Evolutionary conservation across 169 alveolate genomes (phyloP).

Genomic region (Cyclospora cayetanensis): DNA sequence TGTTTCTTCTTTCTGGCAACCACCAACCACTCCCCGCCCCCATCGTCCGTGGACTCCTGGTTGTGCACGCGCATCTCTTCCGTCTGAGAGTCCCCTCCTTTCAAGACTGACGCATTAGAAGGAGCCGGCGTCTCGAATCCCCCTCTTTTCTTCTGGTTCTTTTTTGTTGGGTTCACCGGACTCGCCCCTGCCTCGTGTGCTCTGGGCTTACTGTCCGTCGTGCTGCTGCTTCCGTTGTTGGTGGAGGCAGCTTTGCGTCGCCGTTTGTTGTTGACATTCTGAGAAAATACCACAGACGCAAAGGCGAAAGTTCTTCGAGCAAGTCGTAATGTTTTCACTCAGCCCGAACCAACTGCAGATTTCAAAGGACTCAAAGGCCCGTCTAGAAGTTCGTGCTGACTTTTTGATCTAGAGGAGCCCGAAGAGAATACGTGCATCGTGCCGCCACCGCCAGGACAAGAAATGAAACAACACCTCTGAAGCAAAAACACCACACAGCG

Average conservation of each 20-base stretch:
- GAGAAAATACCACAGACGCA: no score
- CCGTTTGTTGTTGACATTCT: constrained; percentile 29
- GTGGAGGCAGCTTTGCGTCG: constrained; percentile 27
- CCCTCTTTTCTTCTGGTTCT: background rate
- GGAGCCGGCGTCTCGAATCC: constrained; percentile 42
- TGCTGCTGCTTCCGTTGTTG: constrained; percentile 17
- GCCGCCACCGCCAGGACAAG: constrained; percentile 43
- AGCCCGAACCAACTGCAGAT: background rate
- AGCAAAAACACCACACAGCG: no score
- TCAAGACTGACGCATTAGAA: constrained; percentile 9
- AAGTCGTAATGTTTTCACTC: background rate
- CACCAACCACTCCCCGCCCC: constrained; percentile 58
- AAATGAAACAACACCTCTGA: constrained; percentile 41
- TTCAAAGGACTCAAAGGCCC: background rate
- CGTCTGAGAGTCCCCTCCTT: background rate
- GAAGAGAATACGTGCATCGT: constrained; percentile 42
- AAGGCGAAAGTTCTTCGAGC: no score
- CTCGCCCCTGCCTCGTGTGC: no score
- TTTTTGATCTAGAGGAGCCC: constrained; percentile 27
- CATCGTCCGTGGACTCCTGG: background rate
- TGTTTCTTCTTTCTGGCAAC: constrained; percentile 56
- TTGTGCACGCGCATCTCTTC: background rate
- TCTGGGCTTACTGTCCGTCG: no score
- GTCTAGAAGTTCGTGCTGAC: background rate
- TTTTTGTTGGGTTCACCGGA: background rate